Evolutionary conservation across 2,329 filamentous ascomycete species (phyloP).

Genomic region (Aspergillus tubingensis): DNA sequence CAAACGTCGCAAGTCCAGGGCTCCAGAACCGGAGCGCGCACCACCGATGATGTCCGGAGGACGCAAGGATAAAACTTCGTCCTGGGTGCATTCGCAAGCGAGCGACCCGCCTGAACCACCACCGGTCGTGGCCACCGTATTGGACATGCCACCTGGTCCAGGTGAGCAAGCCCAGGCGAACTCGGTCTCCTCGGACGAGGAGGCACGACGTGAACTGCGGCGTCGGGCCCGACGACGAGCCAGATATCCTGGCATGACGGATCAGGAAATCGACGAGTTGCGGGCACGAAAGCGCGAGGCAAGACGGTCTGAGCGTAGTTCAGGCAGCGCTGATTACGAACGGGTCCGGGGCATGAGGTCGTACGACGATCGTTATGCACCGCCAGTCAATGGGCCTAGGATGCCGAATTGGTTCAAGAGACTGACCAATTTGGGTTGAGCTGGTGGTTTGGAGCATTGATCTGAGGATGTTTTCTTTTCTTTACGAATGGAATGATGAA

Average conservation of each 20-base stretch:
- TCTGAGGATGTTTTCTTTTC: no score
- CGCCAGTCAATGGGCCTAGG: constrained; percentile 33
- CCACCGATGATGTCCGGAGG: constrained; percentile 38
- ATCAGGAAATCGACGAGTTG: constrained; percentile 43
- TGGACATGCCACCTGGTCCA: constrained; percentile 43
- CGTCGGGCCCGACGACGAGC: constrained; percentile 43
- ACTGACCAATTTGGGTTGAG: constrained; percentile 37
- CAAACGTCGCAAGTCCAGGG: constrained; percentile 40
- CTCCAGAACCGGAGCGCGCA: constrained; percentile 25
- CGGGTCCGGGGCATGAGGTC: constrained; percentile 35
- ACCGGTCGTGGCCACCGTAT: constrained; percentile 48
- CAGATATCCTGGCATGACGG: constrained; percentile 42
- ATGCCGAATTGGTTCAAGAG: constrained; percentile 49
- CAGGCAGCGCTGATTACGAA: constrained; percentile 44
- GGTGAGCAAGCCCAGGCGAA: constrained; percentile 32
- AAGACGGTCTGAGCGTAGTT: constrained; percentile 38
- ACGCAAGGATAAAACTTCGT: constrained; percentile 52
- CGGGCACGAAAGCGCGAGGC: constrained; percentile 36
- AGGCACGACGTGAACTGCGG: constrained; percentile 40
- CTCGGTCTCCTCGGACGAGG: constrained; percentile 47
- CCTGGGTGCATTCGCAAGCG: constrained; percentile 52
- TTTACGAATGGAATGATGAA: constrained; percentile 3
- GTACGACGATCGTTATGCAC: constrained; percentile 31
- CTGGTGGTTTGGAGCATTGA: not conserved
- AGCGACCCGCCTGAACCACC: constrained; percentile 52